These are phyloP conservation scores for Schizonepeta tenuifolia DNA, from an alignment of 257 asterid genomes.

Conservation along the genomic window DNA sequence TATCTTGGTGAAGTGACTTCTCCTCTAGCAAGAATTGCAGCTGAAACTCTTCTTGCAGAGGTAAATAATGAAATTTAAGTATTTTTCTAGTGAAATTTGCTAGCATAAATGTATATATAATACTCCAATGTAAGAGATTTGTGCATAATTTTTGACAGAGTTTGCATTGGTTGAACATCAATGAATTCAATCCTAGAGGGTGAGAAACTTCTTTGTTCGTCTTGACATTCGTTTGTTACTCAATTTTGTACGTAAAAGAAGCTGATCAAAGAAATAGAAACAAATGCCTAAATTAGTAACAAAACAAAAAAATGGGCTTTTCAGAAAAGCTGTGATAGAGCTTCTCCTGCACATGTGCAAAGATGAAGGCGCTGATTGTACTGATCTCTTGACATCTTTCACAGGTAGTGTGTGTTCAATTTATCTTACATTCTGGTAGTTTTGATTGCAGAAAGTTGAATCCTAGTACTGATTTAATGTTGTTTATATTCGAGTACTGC, in stretches of 20 bases:
- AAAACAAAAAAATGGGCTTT: not conserved
- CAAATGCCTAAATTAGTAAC: not conserved
- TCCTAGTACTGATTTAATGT: not conserved
- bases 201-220: slow-evolving; percentile 24
- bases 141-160: slow-evolving; percentile 24
- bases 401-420: slow-evolving; percentile 37
- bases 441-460: not conserved
- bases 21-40: slow-evolving; percentile 39
- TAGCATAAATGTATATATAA: too few species aligned
- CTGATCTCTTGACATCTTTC: slow-evolving; percentile 39
- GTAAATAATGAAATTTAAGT: not conserved
- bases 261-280: not conserved
- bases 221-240: not conserved
- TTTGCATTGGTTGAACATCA: slow-evolving; percentile 37
- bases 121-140: not conserved
- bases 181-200: slow-evolving; percentile 49
- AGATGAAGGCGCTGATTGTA: slow-evolving; percentile 37
- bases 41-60: slow-evolving; percentile 40
- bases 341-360: slow-evolving; percentile 35
- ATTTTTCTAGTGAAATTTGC: not conserved
- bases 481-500: not conserved
- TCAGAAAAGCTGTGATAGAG: slow-evolving; percentile 40
- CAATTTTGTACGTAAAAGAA: not conserved
- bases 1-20: slow-evolving; percentile 39
- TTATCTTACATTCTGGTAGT: not conserved